Evolutionary conservation across 1,284 basidiomycete genomes (phyloP).

Genomic region (Afroboletus lepidellus): DNA sequence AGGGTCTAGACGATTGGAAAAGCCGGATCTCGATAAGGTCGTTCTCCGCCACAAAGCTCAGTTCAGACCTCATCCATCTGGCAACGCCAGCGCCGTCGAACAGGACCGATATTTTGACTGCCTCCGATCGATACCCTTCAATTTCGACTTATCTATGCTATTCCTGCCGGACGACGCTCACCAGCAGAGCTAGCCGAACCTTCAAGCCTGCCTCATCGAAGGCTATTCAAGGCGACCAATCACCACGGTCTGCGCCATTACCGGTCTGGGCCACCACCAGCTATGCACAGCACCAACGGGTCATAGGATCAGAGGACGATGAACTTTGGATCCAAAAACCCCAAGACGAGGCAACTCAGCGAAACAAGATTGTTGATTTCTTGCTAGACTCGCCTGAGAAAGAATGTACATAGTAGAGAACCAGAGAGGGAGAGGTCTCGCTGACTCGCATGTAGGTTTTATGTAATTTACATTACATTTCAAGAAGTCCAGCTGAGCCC

Average conservation of each 20-base stretch:
- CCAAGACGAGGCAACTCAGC: slow-evolving; percentile 33
- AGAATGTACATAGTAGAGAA: not conserved
- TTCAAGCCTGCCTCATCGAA: slow-evolving; percentile 13
- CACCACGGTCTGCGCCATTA: slow-evolving; percentile 24
- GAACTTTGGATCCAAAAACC: slow-evolving; percentile 24
- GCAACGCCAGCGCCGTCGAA: slow-evolving; percentile 2
- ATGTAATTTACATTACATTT: not conserved
- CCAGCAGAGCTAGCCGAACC: slow-evolving; percentile 57
- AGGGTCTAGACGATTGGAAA: slow-evolving; percentile 73
- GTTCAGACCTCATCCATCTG: slow-evolving; percentile 11
- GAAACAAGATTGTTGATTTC: slow-evolving; percentile 36
- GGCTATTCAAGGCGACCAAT: not conserved
- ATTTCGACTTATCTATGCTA: slow-evolving; percentile 66
- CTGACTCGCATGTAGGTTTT: not conserved
- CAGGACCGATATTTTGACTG: slow-evolving; percentile 19
- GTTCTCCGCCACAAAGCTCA: slow-evolving; percentile 36
- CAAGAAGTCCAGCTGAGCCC: too few relatives aligned
- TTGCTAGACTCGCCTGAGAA: slow-evolving; percentile 28
- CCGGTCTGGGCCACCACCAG: slow-evolving; percentile 38
- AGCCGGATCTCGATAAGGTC: slow-evolving; percentile 68
- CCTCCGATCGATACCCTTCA: slow-evolving; percentile 23
- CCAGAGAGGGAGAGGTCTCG: not conserved
- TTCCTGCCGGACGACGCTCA: slow-evolving; percentile 70
- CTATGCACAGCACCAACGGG: slow-evolving; percentile 4
- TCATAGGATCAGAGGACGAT: not conserved